phyloP scores from a whole-genome alignment of 495 filamentous ascomycete species.

The Penicillium turbatum region DNA sequence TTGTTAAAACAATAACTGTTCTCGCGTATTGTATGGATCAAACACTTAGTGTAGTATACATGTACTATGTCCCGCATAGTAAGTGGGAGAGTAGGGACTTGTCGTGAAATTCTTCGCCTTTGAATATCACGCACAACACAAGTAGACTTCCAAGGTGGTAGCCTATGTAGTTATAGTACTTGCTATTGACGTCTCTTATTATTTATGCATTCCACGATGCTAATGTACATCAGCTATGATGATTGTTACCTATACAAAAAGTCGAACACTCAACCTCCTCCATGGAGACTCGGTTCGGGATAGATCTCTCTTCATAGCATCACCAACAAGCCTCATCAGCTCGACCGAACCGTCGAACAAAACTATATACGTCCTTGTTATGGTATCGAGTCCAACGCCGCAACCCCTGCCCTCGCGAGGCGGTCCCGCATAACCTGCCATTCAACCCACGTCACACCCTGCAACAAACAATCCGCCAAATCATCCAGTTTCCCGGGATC shows the following conservation, averaged over 20 bases:
- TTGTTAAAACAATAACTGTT: too few relatives aligned
- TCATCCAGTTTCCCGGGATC: conserved; percentile 74
- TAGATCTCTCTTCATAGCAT: too few relatives aligned
- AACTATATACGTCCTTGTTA: background rate
- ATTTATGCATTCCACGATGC: background rate
- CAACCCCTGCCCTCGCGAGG: conserved; percentile 34
- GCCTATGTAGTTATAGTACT: too few relatives aligned
- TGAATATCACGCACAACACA: too few relatives aligned
- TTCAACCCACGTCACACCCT: conserved; percentile 78
- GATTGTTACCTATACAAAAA: too few relatives aligned
- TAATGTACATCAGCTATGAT: background rate
- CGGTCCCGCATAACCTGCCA: conserved; percentile 69
- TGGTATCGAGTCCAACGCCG: conserved; percentile 10
- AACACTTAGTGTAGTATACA: too few relatives aligned
- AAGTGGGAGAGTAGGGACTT: too few relatives aligned
- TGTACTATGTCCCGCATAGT: too few relatives aligned
- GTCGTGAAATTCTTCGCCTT: too few relatives aligned
- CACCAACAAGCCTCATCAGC: background rate
- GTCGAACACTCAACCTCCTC: background rate
- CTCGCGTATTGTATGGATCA: too few relatives aligned
- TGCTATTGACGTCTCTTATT: background rate
- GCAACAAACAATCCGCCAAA: conserved; percentile 82
- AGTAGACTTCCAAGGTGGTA: too few relatives aligned
- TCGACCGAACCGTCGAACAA: background rate
- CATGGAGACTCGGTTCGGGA: background rate